These are phyloP conservation scores for Jatropha curcas DNA, from an alignment of 345 rosid genomes.

Conservation along the genomic window DNA sequence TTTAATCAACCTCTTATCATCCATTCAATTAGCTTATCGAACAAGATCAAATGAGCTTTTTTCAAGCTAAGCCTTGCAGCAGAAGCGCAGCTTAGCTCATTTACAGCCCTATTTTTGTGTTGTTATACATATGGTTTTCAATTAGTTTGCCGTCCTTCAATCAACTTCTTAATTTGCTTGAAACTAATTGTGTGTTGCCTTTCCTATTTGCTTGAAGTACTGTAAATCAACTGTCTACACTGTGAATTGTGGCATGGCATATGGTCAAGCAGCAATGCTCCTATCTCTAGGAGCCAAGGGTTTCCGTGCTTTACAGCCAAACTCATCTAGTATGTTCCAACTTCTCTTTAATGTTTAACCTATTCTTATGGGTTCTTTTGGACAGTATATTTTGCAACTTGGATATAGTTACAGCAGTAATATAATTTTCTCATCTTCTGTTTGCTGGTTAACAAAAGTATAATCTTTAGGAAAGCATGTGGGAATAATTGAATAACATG, in stretches of 20 bases:
- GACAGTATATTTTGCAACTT: neutral
- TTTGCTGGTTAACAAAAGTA: neutral
- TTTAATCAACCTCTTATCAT: too few relatives aligned
- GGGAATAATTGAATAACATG: neutral
- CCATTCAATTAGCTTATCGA: too few relatives aligned
- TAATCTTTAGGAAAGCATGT: neutral
- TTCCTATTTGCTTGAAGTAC: slow-evolving; percentile 41
- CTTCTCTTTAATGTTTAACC: slow-evolving; percentile 17
- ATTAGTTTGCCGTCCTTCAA: neutral
- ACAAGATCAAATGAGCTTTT: too few relatives aligned
- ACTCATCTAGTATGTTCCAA: slow-evolving; percentile 61
- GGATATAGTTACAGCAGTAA: neutral
- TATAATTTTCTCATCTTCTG: neutral
- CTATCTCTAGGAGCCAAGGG: slow-evolving; percentile 81
- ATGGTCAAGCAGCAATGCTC: slow-evolving; percentile 96
- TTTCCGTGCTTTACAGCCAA: slow-evolving; percentile 67
- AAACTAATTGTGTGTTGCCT: slow-evolving; percentile 10
- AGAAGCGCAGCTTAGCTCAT: too few relatives aligned
- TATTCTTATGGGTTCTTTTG: slow-evolving; percentile 11
- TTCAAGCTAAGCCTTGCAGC: too few relatives aligned
- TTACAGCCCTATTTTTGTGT: too few relatives aligned
- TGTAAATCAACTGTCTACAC: slow-evolving; percentile 73
- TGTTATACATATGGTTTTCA: neutral
- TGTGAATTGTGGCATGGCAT: slow-evolving; percentile 83
- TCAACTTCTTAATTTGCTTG: slow-evolving; percentile 7